Base-by-base conservation (phyloP, 2,329 filamentous ascomycete genomes). In the Aspergillus pseudoviridinutans region DNA sequence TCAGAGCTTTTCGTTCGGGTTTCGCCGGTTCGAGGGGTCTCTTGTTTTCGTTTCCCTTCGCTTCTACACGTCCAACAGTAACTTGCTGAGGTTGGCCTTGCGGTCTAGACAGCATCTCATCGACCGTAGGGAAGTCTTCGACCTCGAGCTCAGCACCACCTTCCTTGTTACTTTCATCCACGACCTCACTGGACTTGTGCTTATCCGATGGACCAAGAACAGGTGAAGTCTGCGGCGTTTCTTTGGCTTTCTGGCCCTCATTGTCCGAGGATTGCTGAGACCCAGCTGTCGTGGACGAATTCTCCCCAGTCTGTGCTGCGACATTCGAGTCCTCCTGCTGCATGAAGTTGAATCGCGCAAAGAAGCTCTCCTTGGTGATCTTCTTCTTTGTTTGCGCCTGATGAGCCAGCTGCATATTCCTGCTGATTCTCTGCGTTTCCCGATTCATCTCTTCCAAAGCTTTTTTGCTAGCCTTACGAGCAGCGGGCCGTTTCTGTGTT, bases 381-480 rank as follows among this genome's bases (percentile, higher is more conserved):
- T 91, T 96, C 80, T 94, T 97, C 74, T 89, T 92, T 1, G 91
- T 96, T 76, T 88, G 91, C 25, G 91, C 89, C 70, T 96, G 87
- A 73, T 97, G 92, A 1, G 90, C 86, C 51, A 99, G 82, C 73
- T 97, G 93, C 84, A 96, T 90, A 69, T 89, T 95, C 63, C 94
- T 84, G 64, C 85, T 88, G 77, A 99, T 85, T 29, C 94, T 86
- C 77, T 99, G 94, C 1, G 93, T 97, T 75, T 99, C 94, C 57
- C 91, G 85, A 66, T 89, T 89, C 88, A 99, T 97, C 65, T 97
- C 93, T 70, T 97, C 91, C 46, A 97, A 73, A 0, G 94, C 94
- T 76, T 92, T 97, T 78, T 93, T 97, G 78, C 92, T 93, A 0
- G 94, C 92, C 71, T 94, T 96, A 12, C 94, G 85, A 2, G 72